These are phyloP conservation scores for Saxophila tyrrhenica DNA, from an alignment of 495 filamentous ascomycete species.

Conservation along the genomic window DNA sequence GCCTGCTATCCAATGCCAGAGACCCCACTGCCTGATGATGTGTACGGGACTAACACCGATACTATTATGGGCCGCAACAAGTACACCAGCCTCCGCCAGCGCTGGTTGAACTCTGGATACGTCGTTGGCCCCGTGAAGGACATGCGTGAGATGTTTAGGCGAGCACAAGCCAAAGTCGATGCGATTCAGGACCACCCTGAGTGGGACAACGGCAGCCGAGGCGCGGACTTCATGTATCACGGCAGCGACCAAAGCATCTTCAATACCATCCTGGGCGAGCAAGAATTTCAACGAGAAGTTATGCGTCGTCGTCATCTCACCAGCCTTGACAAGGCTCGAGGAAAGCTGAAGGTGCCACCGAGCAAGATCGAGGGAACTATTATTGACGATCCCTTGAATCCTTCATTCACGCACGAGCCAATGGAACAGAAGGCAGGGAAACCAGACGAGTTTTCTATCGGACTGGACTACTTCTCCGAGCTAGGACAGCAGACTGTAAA, in stretches of 20 bases:
- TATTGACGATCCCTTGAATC: background rate
- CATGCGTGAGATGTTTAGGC: too few species aligned
- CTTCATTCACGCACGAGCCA: conserved; percentile 4
- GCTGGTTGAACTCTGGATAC: too few species aligned
- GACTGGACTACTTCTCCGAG: conserved; percentile 44
- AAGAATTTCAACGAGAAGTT: conserved; percentile 46
- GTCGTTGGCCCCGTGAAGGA: too few species aligned
- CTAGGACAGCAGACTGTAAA: conserved; percentile 37
- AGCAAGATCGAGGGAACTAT: background rate
- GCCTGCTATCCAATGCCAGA: too few species aligned
- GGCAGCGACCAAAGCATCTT: conserved; percentile 39
- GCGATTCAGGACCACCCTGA: conserved; percentile 1
- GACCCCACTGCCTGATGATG: too few species aligned
- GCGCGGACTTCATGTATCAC: conserved; percentile 11
- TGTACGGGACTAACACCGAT: too few species aligned
- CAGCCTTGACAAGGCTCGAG: conserved; percentile 22
- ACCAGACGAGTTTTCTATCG: conserved; percentile 42
- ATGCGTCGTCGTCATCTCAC: conserved; percentile 6
- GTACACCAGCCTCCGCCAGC: too few species aligned
- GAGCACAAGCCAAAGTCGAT: too few species aligned
- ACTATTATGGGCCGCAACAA: too few species aligned
- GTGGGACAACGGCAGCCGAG: conserved; percentile 7
- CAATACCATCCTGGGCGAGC: conserved; percentile 46
- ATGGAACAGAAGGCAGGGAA: conserved; percentile 5
- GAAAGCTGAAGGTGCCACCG: conserved; percentile 28